These are phyloP conservation scores for Kodamaea hsintzibuensis DNA, from an alignment of 805 yeast species.

Conservation along the genomic window DNA sequence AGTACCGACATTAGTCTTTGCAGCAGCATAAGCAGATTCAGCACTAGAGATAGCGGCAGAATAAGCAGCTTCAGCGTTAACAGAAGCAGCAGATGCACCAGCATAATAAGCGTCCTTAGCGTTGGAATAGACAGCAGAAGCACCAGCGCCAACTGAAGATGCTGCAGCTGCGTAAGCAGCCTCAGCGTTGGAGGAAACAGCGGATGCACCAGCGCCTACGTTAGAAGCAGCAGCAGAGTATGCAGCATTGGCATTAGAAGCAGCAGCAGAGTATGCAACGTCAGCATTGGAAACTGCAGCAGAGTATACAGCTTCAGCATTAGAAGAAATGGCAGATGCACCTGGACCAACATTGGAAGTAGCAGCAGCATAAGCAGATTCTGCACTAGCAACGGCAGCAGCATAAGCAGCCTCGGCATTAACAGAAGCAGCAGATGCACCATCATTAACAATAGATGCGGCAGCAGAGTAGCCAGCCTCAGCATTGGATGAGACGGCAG, in stretches of 20 bases:
- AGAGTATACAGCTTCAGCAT: neutral
- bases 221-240: slow-evolving; percentile 3
- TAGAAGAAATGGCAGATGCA: neutral
- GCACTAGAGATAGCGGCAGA: neutral
- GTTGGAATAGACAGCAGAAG: neutral
- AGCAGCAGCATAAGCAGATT: neutral
- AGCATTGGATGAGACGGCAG: slow-evolving; percentile 12
- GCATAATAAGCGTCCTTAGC: neutral
- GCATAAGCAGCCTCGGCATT: neutral
- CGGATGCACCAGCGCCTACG: slow-evolving; percentile 2
- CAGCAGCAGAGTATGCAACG: neutral
- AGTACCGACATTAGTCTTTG: too few species aligned
- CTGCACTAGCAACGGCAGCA: neutral
- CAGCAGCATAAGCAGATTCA: too few species aligned
- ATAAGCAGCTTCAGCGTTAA: slow-evolving; percentile 4
- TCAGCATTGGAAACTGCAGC: neutral
- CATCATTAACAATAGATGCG: too few species aligned
- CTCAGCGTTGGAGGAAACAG: neutral
- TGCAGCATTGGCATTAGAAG: slow-evolving; percentile 2
- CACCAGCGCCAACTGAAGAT: too few species aligned
- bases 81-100: slow-evolving; percentile 1
- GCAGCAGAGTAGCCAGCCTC: slow-evolving; percentile 10
- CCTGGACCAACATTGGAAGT: neutral
- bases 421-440: slow-evolving; percentile 6
- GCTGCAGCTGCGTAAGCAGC: neutral